Evolutionary conservation across 768 basidiomycete genomes (phyloP), one percentile per base, ranked within the genome.

Genomic region (Pleurotus eryngii): DNA sequence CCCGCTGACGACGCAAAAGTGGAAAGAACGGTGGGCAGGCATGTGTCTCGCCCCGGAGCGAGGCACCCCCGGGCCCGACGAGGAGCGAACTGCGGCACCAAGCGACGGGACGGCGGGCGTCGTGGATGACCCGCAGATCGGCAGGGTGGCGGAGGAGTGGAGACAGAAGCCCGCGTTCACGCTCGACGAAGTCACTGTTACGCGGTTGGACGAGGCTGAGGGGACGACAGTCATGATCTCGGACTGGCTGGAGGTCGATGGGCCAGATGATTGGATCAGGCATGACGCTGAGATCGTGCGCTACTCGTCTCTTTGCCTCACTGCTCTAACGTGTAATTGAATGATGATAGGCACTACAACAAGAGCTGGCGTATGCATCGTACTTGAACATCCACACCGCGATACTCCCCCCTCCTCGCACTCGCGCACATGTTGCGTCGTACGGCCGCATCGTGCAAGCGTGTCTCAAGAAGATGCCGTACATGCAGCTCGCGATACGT

Each of bases 241-340:
- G 2, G 92, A 95, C 56, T 99, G 97, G 97, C 79, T 99, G 3
- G 93, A 97, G 69, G 78, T 99, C 39, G 97, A 99, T 72, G 87
- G 92, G 6, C 75, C 83, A 0, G 95, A 98, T 71, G 92, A 94
- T 64, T 93, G 95, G 80, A 87, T 98, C 55, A 84, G 97, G 46
- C 92, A 96, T 64, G 97, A 99, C 67, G 89, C 94, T 46, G 97
- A 96, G 73, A 90, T 96, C 55, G 95, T 95, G 70, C 72, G 89
- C 79, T 43, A 45, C 51, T 46, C 30, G 62, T 59, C 49, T 61
- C 47, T 57, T 11, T 46, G 42, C 60, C 59, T 64, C 60, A 35
- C 11, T 35, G 9, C 30, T 57, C 49, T 51, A 51, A 27, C 4
- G 17, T 59, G 26, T 37, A 48, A 17, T 43, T 9, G 30, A 35